Percentiles rank a stretch among this genome's conserved stretches.
Conservation (phyloP, 1,284 basidiomycete genomes). For the Omphalotus olearius region DNA sequence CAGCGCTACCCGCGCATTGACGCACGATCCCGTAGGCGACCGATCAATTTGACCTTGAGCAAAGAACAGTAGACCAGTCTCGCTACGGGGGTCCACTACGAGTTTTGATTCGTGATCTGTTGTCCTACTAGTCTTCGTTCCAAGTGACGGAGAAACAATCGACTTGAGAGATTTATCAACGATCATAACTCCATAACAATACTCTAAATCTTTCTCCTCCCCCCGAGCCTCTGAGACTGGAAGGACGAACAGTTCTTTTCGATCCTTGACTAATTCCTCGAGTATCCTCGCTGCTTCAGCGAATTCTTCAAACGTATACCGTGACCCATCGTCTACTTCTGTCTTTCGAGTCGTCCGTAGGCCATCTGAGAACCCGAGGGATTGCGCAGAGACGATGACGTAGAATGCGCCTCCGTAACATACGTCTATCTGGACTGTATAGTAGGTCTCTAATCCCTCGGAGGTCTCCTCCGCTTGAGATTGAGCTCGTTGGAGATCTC, state of each 20-base stretch:
- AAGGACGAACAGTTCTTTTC: constrained; percentile 26
- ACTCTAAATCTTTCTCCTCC: constrained; percentile 29
- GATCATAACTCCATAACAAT: constrained; percentile 35
- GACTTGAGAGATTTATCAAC: constrained; percentile 20
- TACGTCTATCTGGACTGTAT: constrained; percentile 28
- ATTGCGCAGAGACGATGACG: constrained; percentile 29
- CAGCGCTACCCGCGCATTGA: constrained; percentile 36
- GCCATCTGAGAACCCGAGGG: constrained; percentile 29
- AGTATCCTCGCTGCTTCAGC: constrained; percentile 27
- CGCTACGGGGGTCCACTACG: constrained; percentile 8
- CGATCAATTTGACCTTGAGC: constrained; percentile 39
- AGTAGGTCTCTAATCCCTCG: not conserved
- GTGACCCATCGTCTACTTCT: not conserved
- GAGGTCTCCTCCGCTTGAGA: not conserved
- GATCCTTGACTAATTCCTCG: constrained; percentile 19
- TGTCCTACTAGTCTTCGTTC: too few relatives aligned
- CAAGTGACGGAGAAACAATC: too few relatives aligned
- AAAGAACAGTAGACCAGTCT: constrained; percentile 35
- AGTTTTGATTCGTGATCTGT: too few relatives aligned
- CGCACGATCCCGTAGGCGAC: constrained; percentile 38
- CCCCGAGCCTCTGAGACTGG: too few relatives aligned
- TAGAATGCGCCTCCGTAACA: constrained; percentile 42
- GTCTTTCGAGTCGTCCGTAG: constrained; percentile 11
- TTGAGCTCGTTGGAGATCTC: not conserved
- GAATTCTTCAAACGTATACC: constrained; percentile 23